Evolutionary conservation across 306 rosid genomes (phyloP).

Genomic region (Cucurbita maxima): DNA sequence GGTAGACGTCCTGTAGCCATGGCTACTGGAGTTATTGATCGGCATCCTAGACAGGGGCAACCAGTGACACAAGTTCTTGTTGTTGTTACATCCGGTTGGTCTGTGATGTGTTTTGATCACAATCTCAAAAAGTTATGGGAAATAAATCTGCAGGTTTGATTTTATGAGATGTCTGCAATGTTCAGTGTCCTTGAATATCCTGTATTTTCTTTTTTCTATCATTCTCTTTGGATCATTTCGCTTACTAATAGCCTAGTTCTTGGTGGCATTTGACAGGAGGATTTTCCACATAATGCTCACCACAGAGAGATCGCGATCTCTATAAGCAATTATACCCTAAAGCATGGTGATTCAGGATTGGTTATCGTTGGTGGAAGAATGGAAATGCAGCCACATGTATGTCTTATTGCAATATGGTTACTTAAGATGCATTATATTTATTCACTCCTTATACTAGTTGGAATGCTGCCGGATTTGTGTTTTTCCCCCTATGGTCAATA

Average conservation of each 20-base stretch:
- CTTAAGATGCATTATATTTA: not conserved
- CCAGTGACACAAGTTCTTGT: constrained; percentile 72
- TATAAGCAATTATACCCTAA: constrained; percentile 69
- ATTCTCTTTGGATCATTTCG: not conserved
- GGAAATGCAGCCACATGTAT: constrained; percentile 94
- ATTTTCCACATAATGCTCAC: constrained; percentile 94
- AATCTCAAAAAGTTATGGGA: constrained; percentile 91
- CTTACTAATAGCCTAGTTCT: constrained; percentile 1
- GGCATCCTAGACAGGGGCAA: constrained; percentile 42
- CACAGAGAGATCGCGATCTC: constrained; percentile 88
- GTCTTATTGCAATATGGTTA: constrained; percentile 10
- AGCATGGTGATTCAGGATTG: constrained; percentile 90
- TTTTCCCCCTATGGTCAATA: not conserved
- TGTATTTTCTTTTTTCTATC: not conserved
- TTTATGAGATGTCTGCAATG: not conserved
- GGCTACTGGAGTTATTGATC: constrained; percentile 79
- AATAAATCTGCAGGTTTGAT: constrained; percentile 69
- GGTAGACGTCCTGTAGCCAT: constrained; percentile 94
- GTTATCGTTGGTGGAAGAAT: constrained; percentile 92
- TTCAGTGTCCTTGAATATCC: not conserved
- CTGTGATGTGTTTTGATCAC: constrained; percentile 91
- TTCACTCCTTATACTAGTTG: not conserved
- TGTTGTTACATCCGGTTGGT: constrained; percentile 95
- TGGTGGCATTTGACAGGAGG: constrained; percentile 38
- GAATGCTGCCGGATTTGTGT: not conserved